Evolutionary conservation across 2,329 filamentous ascomycete genomes (phyloP).

Genomic region (Alternaria alternata): DNA sequence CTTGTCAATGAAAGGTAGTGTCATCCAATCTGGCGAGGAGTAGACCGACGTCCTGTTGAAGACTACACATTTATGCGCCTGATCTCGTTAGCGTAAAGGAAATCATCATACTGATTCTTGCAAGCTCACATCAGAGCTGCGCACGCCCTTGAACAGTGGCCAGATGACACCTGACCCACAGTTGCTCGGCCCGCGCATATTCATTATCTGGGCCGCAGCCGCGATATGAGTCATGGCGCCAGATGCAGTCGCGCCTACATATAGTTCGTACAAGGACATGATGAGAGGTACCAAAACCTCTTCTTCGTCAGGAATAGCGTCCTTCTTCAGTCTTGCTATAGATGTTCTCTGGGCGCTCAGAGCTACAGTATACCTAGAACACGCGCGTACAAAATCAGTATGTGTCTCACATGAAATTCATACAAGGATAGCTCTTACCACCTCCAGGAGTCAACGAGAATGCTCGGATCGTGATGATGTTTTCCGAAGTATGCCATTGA

Average conservation of each 20-base stretch:
- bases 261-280: conserved; percentile 41
- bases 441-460: conserved; percentile 42
- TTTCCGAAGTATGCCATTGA: conserved; percentile 47
- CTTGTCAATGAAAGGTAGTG: conserved; percentile 34
- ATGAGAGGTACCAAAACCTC: conserved; percentile 44
- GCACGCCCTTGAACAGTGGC: conserved; percentile 41
- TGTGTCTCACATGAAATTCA: no score
- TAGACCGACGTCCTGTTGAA: conserved; percentile 41
- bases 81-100: conserved; percentile 11
- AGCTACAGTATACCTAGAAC: conserved; percentile 37
- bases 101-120: neutral
- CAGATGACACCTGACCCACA: conserved; percentile 33
- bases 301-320: conserved; percentile 37
- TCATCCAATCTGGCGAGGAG: conserved; percentile 40
- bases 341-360: conserved; percentile 37
- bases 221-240: conserved; percentile 42
- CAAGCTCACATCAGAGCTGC: conserved; percentile 38
- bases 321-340: conserved; percentile 22
- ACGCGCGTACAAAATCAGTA: no score
- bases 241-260: conserved; percentile 38
- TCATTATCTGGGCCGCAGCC: conserved; percentile 40
- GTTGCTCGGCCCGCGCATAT: conserved; percentile 41
- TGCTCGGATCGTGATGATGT: conserved; percentile 37
- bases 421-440: conserved; percentile 3
- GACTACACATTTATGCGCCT: conserved; percentile 39